Evolutionary conservation across 2,329 filamentous ascomycete species (phyloP).

Genomic region (Rosellinia necatrix): DNA sequence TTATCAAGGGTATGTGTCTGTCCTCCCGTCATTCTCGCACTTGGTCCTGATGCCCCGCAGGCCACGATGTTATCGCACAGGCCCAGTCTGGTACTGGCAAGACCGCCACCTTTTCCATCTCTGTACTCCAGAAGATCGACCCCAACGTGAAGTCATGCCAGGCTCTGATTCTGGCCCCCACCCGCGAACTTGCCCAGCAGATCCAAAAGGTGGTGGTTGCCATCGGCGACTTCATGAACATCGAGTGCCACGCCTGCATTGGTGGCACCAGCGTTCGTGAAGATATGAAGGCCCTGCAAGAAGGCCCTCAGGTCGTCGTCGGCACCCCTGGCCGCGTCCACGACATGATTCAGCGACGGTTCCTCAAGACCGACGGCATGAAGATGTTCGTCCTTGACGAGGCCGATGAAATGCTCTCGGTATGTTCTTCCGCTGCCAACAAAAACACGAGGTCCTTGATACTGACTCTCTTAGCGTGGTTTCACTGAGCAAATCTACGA

Average conservation of each 20-base stretch:
- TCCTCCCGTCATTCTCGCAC: background rate
- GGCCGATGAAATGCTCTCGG: conserved; percentile 98
- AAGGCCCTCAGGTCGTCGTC: conserved; percentile 95
- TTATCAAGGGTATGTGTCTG: conserved; percentile 86
- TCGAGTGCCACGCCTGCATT: conserved; percentile 99
- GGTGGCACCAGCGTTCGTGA: conserved; percentile 97
- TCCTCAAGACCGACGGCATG: conserved; percentile 96
- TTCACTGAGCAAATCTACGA: conserved; percentile 99
- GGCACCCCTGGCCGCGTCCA: conserved; percentile 98
- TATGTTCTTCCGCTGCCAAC: conserved; percentile 48
- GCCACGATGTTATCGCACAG: conserved; percentile 99
- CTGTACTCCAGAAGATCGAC: conserved; percentile 98
- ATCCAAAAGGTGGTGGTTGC: conserved; percentile 99
- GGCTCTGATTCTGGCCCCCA: conserved; percentile 96
- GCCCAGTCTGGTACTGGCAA: conserved; percentile 99
- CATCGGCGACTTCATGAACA: conserved; percentile 99
- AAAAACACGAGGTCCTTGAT: conserved; percentile 33
- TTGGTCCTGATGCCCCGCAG: conserved; percentile 48
- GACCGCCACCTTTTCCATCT: conserved; percentile 99
- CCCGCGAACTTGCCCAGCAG: conserved; percentile 97
- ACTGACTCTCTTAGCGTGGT: conserved; percentile 69
- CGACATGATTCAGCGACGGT: conserved; percentile 98
- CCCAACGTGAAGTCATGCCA: conserved; percentile 93
- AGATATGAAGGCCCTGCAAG: conserved; percentile 96
- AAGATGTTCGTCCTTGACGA: conserved; percentile 99